phyloP scores from a whole-genome alignment of 2,329 filamentous ascomycete genomes.

The Akanthomyces lecanii region DNA sequence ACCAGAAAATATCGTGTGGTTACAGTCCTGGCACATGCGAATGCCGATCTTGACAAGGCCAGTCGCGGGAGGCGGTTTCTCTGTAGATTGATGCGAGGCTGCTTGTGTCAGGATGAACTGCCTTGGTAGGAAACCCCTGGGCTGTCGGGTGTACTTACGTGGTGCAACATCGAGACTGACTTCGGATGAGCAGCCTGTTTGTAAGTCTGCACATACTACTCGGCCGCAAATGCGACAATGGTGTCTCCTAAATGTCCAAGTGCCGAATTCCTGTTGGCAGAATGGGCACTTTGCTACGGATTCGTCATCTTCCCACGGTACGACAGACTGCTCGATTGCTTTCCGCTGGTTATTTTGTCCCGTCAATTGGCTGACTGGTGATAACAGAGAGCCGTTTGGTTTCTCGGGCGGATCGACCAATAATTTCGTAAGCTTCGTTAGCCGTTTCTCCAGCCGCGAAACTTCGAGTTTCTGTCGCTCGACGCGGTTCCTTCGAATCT shows the following conservation, averaged over 20 bases:
- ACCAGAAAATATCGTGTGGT: constrained; percentile 55
- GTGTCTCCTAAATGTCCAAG: constrained; percentile 87
- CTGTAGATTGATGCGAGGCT: constrained; percentile 39
- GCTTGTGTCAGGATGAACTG: constrained; percentile 16
- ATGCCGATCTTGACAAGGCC: constrained; percentile 69
- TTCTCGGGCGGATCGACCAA: constrained; percentile 72
- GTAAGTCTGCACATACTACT: constrained; percentile 85
- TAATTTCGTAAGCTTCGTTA: constrained; percentile 84
- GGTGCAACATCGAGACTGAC: constrained; percentile 71
- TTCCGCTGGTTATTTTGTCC: constrained; percentile 75
- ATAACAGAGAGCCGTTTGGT: constrained; percentile 52
- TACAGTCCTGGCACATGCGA: constrained; percentile 90
- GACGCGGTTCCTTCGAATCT: constrained; percentile 69
- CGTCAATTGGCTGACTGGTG: constrained; percentile 56
- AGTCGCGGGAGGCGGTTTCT: constrained; percentile 33
- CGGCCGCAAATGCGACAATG: constrained; percentile 92
- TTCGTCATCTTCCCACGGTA: constrained; percentile 91
- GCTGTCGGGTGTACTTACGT: constrained; percentile 32
- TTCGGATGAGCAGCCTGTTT: constrained; percentile 80
- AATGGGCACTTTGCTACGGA: constrained; percentile 80
- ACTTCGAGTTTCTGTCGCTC: constrained; percentile 85
- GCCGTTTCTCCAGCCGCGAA: constrained; percentile 81
- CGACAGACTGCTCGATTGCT: constrained; percentile 81
- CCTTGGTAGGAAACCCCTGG: neutral
- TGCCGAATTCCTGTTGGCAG: constrained; percentile 92